Base-by-base conservation (phyloP, 192 early-diverging fungal species). In the Haplosporangium gracile region DNA sequence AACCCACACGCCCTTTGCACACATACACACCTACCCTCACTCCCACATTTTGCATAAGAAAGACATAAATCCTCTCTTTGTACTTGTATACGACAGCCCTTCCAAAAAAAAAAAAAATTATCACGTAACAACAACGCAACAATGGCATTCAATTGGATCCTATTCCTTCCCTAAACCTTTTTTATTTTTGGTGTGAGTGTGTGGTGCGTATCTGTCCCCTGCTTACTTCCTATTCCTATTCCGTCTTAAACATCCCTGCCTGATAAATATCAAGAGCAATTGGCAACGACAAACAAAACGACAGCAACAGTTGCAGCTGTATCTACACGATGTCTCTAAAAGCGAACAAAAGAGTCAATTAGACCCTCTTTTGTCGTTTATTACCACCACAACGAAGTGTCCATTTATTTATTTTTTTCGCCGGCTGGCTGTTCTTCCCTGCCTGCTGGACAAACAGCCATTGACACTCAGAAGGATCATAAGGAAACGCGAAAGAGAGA, bases 261-360 rank as follows among this genome's bases (percentile, higher is more conserved):
- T n/a, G n/a, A 10, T n/a, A 24, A 9, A n/a, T 32, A n/a, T 32
- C 29, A 32, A 10, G 10, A 32, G n/a, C 9, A 42, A 71, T 38
- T 42, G 70, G 42, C 38, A 71, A 71, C 70, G 38, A 71, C 70
- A 69, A 38, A 15, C 34, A 36, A 69, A 36, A 43, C 42, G 42
- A 4, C 70, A 40, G 15, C 60, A 32, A 24, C n/a, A 32, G 60
- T 65, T 65, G 60, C 60, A 65, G 60, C 29, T 65, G 26, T 65
- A 65, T 32, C 60, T 65, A 29, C 60, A 65, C 60, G 60, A 65
- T 10, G 6, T 24, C 55, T 60, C n/a, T 11, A 60, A 26, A 65
- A 45, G 42, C 0, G 60, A 65, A 65, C 60, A 34, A 65, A 11
- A 29, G 60, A 65, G 26, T 29, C n/a, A 65, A 65, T 32, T 65